Base-by-base conservation (phyloP, 164 flowering plant genomes). In the Nelumbo lutea region DNA sequence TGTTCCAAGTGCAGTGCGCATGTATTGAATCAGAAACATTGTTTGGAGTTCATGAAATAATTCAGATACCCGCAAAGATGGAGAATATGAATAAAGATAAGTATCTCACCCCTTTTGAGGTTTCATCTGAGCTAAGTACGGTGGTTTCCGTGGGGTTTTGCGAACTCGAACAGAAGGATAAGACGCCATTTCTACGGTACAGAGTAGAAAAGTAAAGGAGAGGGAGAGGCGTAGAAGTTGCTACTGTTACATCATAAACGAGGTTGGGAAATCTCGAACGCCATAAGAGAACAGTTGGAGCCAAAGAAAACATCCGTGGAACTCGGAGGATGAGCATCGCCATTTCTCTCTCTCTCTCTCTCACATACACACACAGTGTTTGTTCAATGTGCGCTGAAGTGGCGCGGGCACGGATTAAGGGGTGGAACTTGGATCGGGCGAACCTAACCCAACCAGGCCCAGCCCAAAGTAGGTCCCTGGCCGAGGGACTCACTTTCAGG, bases 21-120 rank as follows among this genome's bases (percentile, higher is more conserved):
- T 40, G 41, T 6, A 40, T 60, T 5, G 62, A 41, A 60, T 41
- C 62, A 1, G 42, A 57, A 42, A 41, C 1, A 42, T 9, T 60
- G 6, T 15, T 51, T 10, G 55, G 9, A 2, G 55, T 51, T 51
- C 13, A 51, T 2, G 55, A 10, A 51, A 6, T 2, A 56, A 57
- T 8, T 5, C 60, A 27, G 7, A 57, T 15, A 57, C 60, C 6
- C 60, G 5, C 41, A 48, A 2, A 38, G 2, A 64, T 15, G 2
- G 15, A 14, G 8, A 6, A 41, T 13, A n/a, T 8, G 46, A 61
- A 9, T 5, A 11, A 6, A 6, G 44, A 68, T 42, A 41, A 5
- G 8, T 15, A 52, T 6, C 45, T 72, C 73, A 82, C 86, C 39
- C 63, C 65, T 74, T 78, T 82, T 38, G 78, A 73, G 4, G 76